These are phyloP conservation scores for Quercus agrifolia DNA, from an alignment of 306 rosid genomes.

Conservation along the genomic window DNA sequence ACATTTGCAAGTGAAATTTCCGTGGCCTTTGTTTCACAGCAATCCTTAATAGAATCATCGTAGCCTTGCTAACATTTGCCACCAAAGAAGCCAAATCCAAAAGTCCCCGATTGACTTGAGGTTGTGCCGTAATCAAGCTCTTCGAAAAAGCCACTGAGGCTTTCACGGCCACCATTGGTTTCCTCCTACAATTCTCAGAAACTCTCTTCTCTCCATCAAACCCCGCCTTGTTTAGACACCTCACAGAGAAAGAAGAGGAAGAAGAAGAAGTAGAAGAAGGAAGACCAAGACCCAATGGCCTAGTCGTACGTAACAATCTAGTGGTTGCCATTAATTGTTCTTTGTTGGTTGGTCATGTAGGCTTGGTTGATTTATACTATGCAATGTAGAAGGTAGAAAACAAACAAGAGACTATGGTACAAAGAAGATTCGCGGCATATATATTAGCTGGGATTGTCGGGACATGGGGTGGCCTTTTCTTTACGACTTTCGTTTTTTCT, in stretches of 20 bases:
- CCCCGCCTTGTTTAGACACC: constrained; percentile 4
- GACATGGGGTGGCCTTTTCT: not conserved
- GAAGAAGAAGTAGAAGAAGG: constrained; percentile 11
- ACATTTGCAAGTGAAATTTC: constrained; percentile 33
- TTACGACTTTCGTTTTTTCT: constrained; percentile 2
- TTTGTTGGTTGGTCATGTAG: not conserved
- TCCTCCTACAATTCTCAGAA: not conserved
- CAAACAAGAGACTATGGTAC: too few relatives aligned
- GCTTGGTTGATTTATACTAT: constrained; percentile 2
- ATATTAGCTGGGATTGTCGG: constrained; percentile 29
- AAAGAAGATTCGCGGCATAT: constrained; percentile 37
- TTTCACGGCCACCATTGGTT: constrained; percentile 12
- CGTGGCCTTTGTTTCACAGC: constrained; percentile 2
- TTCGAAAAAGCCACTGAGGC: constrained; percentile 5
- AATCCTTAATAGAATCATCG: constrained; percentile 12
- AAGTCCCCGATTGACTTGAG: not conserved
- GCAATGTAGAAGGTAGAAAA: not conserved
- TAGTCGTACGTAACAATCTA: constrained; percentile 19
- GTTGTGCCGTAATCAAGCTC: not conserved
- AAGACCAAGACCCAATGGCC: constrained; percentile 20
- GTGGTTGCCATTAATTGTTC: constrained; percentile 33
- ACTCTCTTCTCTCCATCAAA: not conserved
- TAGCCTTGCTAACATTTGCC: not conserved
- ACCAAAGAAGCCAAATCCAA: constrained; percentile 23
- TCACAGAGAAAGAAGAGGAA: constrained; percentile 1